Evolutionary conservation across 345 rosid genomes (phyloP).

Genomic region (Sisymbrium irio): DNA sequence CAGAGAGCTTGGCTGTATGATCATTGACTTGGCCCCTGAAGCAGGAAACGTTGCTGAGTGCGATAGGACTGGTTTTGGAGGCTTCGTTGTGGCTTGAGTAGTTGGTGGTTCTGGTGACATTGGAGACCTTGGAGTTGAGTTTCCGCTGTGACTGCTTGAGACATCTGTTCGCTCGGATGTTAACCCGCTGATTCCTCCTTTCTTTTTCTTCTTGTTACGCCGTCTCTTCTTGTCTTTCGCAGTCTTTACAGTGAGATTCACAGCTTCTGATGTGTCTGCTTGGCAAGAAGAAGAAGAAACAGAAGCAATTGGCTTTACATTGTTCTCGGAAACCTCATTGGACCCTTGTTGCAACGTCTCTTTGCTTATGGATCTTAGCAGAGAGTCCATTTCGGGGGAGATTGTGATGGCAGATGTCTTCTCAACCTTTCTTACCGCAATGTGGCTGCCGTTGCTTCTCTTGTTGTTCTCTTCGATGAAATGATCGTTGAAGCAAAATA

Average conservation of each 20-base stretch:
- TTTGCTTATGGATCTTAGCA: constrained; percentile 43
- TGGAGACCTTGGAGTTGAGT: constrained; percentile 89
- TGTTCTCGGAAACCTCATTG: constrained; percentile 26
- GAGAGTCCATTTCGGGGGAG: constrained; percentile 44
- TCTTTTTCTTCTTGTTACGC: constrained; percentile 75
- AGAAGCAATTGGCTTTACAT: neutral
- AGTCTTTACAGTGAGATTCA: constrained; percentile 52
- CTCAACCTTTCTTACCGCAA: constrained; percentile 33
- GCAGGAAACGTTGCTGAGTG: constrained; percentile 53
- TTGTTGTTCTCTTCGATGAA: constrained; percentile 30
- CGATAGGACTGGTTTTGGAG: constrained; percentile 35
- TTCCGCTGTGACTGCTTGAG: constrained; percentile 90
- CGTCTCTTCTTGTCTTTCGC: constrained; percentile 68
- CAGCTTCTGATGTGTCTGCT: constrained; percentile 43
- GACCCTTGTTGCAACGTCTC: constrained; percentile 26
- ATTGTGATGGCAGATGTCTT: constrained; percentile 45
- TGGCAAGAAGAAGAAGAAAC: neutral
- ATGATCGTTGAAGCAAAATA: constrained; percentile 45
- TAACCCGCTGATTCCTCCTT: constrained; percentile 19
- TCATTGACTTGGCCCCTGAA: constrained; percentile 31
- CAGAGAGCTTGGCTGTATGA: constrained; percentile 34
- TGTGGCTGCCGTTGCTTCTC: constrained; percentile 26
- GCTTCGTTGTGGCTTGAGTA: constrained; percentile 30
- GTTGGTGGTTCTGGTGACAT: constrained; percentile 50
- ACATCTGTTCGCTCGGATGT: constrained; percentile 46